Evolutionary conservation across 345 rosid species (phyloP).

Genomic region (Eucalyptus shirleyi): DNA sequence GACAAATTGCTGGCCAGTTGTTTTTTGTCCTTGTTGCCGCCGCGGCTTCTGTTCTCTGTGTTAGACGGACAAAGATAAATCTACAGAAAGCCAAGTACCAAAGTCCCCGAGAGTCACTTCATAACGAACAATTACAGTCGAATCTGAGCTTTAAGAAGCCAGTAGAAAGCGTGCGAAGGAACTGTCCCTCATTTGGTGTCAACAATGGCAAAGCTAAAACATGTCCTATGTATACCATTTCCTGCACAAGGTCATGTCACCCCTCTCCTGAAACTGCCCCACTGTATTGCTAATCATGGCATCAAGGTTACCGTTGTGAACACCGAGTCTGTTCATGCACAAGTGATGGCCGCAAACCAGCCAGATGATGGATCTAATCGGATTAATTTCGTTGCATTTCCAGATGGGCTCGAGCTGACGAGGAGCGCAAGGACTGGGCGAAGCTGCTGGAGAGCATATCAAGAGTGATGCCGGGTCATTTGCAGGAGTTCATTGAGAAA

Average conservation of each 20-base stretch:
- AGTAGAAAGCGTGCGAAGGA: not conserved
- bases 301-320: not conserved
- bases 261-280: not conserved
- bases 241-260: not conserved
- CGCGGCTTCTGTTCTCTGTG: no score
- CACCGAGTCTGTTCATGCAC: not conserved
- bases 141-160: not conserved
- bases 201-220: not conserved
- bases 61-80: no score
- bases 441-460: not conserved
- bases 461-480: slow-evolving; percentile 1
- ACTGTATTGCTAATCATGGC: not conserved
- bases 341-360: not conserved
- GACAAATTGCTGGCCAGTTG: no score
- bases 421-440: not conserved
- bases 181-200: not conserved
- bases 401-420: slow-evolving; percentile 7
- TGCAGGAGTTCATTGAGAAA: slow-evolving; percentile 1
- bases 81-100: not conserved
- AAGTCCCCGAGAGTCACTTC: not conserved
- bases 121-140: not conserved
- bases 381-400: slow-evolving; percentile 1
- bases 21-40: no score
- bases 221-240: not conserved
- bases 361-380: not conserved